Percentiles rank a stretch among this genome's conserved stretches.
Conservation (phyloP, 2,329 filamentous ascomycete species). For the Cladorrhinum sp. region DNA sequence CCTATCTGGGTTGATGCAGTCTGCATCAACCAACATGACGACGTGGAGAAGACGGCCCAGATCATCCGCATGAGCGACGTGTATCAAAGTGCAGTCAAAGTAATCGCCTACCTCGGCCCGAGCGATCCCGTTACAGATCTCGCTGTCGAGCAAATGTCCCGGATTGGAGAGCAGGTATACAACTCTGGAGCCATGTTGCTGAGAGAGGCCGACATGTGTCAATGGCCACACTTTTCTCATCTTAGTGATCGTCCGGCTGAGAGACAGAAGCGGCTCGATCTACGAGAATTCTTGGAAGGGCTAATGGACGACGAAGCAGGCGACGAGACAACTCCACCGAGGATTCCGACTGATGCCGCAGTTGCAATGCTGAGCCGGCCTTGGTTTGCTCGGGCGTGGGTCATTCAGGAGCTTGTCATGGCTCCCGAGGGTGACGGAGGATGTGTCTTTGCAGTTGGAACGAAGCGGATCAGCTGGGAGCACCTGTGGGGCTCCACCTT, state of each 20-base stretch:
- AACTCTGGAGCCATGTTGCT: background rate
- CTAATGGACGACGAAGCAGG: background rate
- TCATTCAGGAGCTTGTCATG: slow-evolving; percentile 3
- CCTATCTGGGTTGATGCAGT: slow-evolving; percentile 8
- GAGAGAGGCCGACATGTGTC: background rate
- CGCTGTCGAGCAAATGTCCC: background rate
- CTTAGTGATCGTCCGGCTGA: background rate
- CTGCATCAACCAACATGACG: slow-evolving; percentile 11
- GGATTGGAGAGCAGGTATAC: background rate
- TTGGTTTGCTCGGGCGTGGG: background rate
- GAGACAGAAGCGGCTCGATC: background rate
- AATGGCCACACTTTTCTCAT: background rate
- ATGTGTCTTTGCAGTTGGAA: background rate
- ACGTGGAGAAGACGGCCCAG: slow-evolving; percentile 8
- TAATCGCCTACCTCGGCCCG: background rate
- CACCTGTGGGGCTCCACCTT: background rate
- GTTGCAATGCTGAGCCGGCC: background rate
- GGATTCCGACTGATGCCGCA: background rate
- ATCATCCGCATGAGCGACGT: slow-evolving; percentile 10
- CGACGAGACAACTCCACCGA: background rate
- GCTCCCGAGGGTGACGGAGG: background rate
- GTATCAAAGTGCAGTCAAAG: background rate
- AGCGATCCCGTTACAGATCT: background rate
- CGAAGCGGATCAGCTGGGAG: background rate
- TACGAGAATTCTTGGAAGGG: background rate